Evolutionary conservation across 2,329 filamentous ascomycete genomes (phyloP).

Genomic region (Fusarium bulbicola): DNA sequence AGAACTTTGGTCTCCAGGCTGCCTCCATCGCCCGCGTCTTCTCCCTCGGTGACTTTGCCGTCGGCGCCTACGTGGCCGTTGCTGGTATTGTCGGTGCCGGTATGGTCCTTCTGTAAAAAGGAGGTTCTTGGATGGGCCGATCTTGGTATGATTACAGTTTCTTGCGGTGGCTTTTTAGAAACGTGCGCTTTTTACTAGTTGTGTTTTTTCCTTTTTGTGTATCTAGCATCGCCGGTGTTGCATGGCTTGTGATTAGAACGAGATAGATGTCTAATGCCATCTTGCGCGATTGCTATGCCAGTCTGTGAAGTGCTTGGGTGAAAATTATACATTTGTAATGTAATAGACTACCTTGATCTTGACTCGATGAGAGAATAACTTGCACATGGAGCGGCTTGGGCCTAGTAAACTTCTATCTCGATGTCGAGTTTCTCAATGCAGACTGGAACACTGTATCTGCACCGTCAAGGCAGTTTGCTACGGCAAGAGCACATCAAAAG

Average conservation of each 20-base stretch:
- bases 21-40: conserved; percentile 52
- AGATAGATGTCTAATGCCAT: conserved; percentile 42
- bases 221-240: conserved; percentile 44
- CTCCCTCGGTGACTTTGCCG: conserved; percentile 56
- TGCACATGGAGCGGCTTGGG: not conserved
- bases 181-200: conserved; percentile 28
- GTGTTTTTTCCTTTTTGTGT: conserved; percentile 36
- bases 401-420: not conserved
- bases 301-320: not conserved
- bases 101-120: conserved; percentile 62
- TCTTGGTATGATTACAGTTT: conserved; percentile 34
- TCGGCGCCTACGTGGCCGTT: conserved; percentile 62
- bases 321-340: not conserved
- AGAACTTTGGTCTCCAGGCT: conserved; percentile 51
- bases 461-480: too few relatives aligned
- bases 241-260: conserved; percentile 41
- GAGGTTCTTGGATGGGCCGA: conserved; percentile 7
- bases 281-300: conserved; percentile 34
- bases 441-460: too few relatives aligned
- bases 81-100: conserved; percentile 61
- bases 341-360: not conserved
- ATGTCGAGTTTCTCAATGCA: not conserved
- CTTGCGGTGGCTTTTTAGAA: conserved; percentile 31
- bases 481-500: too few relatives aligned
- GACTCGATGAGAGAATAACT: not conserved